Conservation (phyloP, 768 basidiomycete genomes). For the Dioszegia crocea region DNA sequence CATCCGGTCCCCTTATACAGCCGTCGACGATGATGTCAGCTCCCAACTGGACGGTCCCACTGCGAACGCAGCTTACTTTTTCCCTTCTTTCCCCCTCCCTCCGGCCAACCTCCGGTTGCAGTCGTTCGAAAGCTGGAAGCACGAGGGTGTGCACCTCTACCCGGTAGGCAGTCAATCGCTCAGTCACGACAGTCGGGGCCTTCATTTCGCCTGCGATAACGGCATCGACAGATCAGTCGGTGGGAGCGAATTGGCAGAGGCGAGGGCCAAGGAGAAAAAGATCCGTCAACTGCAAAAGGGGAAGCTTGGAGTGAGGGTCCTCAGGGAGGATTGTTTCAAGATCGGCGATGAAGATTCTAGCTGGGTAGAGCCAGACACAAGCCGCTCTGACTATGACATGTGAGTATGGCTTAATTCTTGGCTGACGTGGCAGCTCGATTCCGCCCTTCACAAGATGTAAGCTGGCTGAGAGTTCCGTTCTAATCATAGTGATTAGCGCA, state of each 20-base stretch:
- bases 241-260: neutral
- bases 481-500: constrained; percentile 24
- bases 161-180: neutral
- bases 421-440: constrained; percentile 14
- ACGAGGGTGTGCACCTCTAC: neutral
- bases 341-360: constrained; percentile 19
- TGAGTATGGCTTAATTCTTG: constrained; percentile 9
- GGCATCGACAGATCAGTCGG: neutral
- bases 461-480: neutral
- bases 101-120: neutral
- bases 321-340: constrained; percentile 25
- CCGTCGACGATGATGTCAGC: too few relatives aligned
- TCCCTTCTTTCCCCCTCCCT: constrained; percentile 1
- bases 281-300: neutral
- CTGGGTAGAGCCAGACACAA: constrained; percentile 35
- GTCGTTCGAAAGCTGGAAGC: neutral
- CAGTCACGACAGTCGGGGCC: neutral
- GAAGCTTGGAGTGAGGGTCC: constrained; percentile 6
- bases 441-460: constrained; percentile 35
- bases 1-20: neutral
- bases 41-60: neutral
- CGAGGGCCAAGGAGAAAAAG: neutral
- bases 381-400: constrained; percentile 20
- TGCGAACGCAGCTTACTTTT: neutral
- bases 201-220: neutral